A percentile compares a stretch with the other conserved stretches of the same genome.
These are phyloP conservation scores for Nannizzia gypsea DNA, from an alignment of 2,329 filamentous ascomycete species.

Conservation along the genomic window DNA sequence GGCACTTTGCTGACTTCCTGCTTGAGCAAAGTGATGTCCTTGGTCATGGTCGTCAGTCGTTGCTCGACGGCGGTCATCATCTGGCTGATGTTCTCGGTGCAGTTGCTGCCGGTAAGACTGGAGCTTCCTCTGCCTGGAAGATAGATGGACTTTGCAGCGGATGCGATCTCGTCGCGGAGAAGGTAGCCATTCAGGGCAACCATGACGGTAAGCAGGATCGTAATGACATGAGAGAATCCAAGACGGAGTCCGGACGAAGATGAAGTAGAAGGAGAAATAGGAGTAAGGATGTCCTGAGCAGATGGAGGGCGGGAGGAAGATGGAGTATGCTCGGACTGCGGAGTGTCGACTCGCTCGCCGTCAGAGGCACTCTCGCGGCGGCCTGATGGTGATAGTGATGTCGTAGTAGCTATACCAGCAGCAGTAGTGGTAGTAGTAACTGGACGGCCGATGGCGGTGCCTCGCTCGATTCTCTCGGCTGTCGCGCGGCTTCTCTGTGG, in stretches of 20 bases:
- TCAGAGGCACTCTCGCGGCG: background rate
- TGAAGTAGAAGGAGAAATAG: too few species aligned
- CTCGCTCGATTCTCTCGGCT: background rate
- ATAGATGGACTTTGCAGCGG: slow-evolving; percentile 13
- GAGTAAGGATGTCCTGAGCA: background rate
- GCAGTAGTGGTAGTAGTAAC: background rate
- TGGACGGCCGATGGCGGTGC: background rate
- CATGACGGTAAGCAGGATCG: slow-evolving; percentile 12
- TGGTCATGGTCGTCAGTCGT: slow-evolving; percentile 11
- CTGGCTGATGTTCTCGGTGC: slow-evolving; percentile 12
- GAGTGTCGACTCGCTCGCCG: background rate
- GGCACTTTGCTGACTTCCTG: slow-evolving; percentile 12
- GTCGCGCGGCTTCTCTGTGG: background rate
- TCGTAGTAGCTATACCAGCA: background rate
- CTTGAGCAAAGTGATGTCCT: slow-evolving; percentile 12
- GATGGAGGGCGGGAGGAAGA: background rate
- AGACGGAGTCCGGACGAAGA: background rate
- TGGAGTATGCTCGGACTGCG: background rate
- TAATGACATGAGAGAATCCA: background rate
- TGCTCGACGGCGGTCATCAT: slow-evolving; percentile 13
- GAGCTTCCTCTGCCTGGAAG: background rate
- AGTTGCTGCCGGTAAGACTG: slow-evolving; percentile 2
- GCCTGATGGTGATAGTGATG: background rate
- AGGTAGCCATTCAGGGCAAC: slow-evolving; percentile 13
- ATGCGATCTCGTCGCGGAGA: slow-evolving; percentile 12